Conservation (phyloP, 495 filamentous ascomycete genomes). For the Tuber magnatum region DNA sequence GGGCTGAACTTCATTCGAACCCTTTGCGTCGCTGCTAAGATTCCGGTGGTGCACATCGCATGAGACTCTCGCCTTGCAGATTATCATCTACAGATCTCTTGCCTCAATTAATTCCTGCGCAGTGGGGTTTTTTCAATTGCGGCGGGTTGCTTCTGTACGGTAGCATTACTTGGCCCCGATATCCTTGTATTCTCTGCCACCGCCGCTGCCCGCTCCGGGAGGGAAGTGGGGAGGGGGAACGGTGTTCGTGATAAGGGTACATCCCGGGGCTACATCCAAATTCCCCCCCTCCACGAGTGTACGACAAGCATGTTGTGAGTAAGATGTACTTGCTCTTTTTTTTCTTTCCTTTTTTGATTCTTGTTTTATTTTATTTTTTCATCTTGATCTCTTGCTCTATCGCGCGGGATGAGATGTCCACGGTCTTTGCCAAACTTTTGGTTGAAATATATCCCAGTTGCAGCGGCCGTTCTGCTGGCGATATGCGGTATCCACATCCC, state of each 20-base stretch:
- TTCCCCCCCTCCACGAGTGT: conserved; percentile 8
- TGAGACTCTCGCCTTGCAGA: conserved; percentile 31
- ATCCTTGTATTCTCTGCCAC: background rate
- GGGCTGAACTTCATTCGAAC: conserved; percentile 30
- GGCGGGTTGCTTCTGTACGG: conserved; percentile 32
- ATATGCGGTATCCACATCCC: conserved; percentile 21
- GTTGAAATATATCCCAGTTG: conserved; percentile 37
- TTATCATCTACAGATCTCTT: conserved; percentile 29
- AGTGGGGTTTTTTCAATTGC: conserved; percentile 24
- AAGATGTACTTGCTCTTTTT: conserved; percentile 29
- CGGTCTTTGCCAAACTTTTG: conserved; percentile 28
- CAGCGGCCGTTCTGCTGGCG: conserved; percentile 23
- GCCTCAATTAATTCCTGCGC: conserved; percentile 27
- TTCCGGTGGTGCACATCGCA: conserved; percentile 31
- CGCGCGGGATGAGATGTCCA: background rate
- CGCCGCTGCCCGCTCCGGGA: background rate
- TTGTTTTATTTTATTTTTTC: conserved; percentile 16
- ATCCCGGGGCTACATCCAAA: conserved; percentile 16
- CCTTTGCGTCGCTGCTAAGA: conserved; percentile 29
- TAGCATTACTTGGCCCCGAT: conserved; percentile 24
- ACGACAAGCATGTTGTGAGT: conserved; percentile 15
- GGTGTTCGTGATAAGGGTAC: conserved; percentile 17
- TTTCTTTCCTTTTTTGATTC: conserved; percentile 10
- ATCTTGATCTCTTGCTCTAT: conserved; percentile 11
- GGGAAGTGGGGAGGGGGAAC: conserved; percentile 9